A percentile compares a stretch with the other conserved stretches of the same genome.
Conservation (phyloP, 2,329 filamentous ascomycete genomes). For the Fusarium tuaranense region DNA sequence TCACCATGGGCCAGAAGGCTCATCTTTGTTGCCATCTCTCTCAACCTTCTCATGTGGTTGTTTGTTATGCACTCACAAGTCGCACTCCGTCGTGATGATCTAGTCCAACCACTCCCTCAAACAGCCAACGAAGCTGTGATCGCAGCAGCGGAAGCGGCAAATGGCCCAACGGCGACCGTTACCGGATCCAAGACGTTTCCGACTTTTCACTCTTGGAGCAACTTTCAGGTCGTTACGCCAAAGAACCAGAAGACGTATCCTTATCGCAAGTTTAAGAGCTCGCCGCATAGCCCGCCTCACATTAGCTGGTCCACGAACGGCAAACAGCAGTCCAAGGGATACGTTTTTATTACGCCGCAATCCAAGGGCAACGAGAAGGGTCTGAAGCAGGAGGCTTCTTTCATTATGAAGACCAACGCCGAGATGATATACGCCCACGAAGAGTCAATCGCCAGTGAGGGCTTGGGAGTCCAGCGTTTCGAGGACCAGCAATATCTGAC, state of each 20-base stretch:
- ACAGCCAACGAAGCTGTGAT: not conserved
- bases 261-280: conserved; percentile 40
- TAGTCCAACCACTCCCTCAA: not conserved
- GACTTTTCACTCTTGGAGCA: conserved; percentile 31
- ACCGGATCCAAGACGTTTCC: conserved; percentile 12
- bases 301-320: conserved; percentile 31
- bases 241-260: conserved; percentile 23
- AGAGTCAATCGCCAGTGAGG: conserved; percentile 27
- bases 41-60: conserved; percentile 27
- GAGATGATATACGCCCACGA: conserved; percentile 46
- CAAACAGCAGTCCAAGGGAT: conserved; percentile 38
- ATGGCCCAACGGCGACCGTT: not conserved
- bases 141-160: not conserved
- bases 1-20: conserved; percentile 31
- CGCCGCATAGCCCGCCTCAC: conserved; percentile 39
- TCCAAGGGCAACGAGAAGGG: conserved; percentile 9
- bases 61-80: not conserved
- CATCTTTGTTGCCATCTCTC: conserved; percentile 4
- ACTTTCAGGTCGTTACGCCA: conserved; percentile 33
- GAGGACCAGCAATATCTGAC: conserved; percentile 48
- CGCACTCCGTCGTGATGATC: conserved; percentile 1
- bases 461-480: conserved; percentile 44
- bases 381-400: conserved; percentile 21
- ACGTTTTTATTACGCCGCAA: conserved; percentile 44
- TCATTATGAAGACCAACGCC: conserved; percentile 44